Evolutionary conservation across 768 basidiomycete species (phyloP), one percentile per base, ranked within the genome.

Genomic region (Boletus reticulatus): DNA sequence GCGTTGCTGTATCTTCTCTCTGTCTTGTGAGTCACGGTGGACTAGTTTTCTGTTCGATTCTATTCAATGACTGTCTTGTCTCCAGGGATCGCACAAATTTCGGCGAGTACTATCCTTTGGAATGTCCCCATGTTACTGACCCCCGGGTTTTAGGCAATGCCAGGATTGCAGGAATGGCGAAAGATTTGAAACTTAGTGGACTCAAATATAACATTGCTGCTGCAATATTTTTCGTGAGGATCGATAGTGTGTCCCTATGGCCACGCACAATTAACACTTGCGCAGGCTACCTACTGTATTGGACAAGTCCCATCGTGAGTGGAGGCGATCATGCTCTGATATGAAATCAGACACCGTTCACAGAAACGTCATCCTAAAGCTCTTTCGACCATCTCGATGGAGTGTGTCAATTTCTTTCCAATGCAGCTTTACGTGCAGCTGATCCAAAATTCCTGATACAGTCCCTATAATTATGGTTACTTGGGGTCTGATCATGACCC

Each of bases 131-230:
- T 19, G 29, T 3, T n/a, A 19, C 41, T 43, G 2, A 43, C 27
- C 12, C 29, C 19, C 42, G 3, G 14, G 10, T 6, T 22, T 19
- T 24, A 52, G 51, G 34, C 12, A 52, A 44, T 13, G 51, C 51
- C 3, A 45, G 34, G 36, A 34, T 51, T 43, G 50, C 50, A 41
- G 42, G 50, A 16, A 51, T 51, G 50, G 43, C 20, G 12, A 20
- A 9, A 1, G 43, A 52, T 11, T 11, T 52, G 36, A 9, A 52
- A 6, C 51, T 52, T 43, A 4, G 37, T 14, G 51, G 51, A 44
- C 43, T 52, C 7, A 44, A 43, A 24, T 52, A 44, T 19, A 52
- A 52, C 14, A 52, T n/a, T 37, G 51, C 51, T 38, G 24, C 43
- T 37, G 51, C 51, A 14, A n/a, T 52, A 7, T 52, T 52, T n/a